Evolutionary conservation across 208 protist species (phyloP).

Genomic region (Acanthamoeba polyphaga): DNA sequence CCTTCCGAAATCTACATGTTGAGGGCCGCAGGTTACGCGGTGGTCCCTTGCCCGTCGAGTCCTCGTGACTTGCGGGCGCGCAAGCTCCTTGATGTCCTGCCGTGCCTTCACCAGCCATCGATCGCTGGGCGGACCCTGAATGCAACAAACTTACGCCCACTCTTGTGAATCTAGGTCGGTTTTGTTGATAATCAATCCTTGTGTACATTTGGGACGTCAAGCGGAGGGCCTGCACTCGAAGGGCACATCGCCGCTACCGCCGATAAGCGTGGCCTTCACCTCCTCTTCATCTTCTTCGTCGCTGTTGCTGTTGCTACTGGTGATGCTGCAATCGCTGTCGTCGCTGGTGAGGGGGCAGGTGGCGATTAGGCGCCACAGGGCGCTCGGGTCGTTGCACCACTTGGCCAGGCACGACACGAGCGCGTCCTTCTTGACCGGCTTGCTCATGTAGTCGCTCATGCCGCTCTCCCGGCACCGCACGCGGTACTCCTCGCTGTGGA

Average conservation of each 20-base stretch:
- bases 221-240: neutral
- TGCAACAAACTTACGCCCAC: too few species aligned
- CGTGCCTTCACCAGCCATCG: too few species aligned
- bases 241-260: neutral
- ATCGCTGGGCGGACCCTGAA: too few species aligned
- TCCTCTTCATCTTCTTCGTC: neutral
- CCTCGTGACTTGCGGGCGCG: too few species aligned
- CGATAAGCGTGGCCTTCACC: neutral
- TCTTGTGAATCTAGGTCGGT: too few species aligned
- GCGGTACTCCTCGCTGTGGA: neutral
- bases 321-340: neutral
- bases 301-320: neutral
- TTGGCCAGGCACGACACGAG: conserved; percentile 9
- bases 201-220: neutral
- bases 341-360: neutral
- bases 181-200: too few species aligned
- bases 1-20: too few species aligned
- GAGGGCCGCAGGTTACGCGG: too few species aligned
- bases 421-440: conserved; percentile 46
- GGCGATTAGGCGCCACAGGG: neutral
- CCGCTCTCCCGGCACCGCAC: conserved; percentile 4
- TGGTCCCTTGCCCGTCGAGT: too few species aligned
- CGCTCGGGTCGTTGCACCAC: neutral
- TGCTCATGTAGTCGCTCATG: conserved; percentile 50
- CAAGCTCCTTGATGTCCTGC: too few species aligned